phyloP scores from a whole-genome alignment of 306 rosid species.

The Quercus rubra region DNA sequence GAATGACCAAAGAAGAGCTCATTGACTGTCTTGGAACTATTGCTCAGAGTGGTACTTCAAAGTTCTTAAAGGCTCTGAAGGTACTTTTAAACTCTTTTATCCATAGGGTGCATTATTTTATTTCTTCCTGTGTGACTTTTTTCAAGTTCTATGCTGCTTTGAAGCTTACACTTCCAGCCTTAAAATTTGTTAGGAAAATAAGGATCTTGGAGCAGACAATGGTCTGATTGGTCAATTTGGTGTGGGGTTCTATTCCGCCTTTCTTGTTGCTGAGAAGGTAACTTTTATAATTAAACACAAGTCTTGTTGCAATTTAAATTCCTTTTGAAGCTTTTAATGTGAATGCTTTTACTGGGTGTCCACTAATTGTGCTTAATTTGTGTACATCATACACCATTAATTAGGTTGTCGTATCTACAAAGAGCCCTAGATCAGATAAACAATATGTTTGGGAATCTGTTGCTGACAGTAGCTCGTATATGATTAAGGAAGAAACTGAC shows the following conservation, averaged over 20 bases:
- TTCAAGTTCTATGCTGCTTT: not conserved
- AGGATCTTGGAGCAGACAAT: slow-evolving; percentile 88
- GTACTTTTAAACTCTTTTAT: slow-evolving; percentile 21
- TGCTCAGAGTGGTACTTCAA: slow-evolving; percentile 99
- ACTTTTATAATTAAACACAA: slow-evolving; percentile 10
- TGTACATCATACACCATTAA: slow-evolving; percentile 32
- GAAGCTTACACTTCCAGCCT: not conserved
- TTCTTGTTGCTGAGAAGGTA: slow-evolving; percentile 95
- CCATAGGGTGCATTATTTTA: not conserved
- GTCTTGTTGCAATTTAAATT: not conserved
- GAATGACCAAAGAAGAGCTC: slow-evolving; percentile 93
- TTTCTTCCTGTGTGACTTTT: not conserved
- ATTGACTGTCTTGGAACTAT: slow-evolving; percentile 98
- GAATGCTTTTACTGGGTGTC: not conserved
- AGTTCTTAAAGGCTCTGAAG: slow-evolving; percentile 89
- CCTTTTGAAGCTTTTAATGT: not conserved
- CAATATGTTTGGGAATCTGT: slow-evolving; percentile 87
- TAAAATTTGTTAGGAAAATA: slow-evolving; percentile 59
- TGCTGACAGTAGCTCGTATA: slow-evolving; percentile 88
- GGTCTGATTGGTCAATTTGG: slow-evolving; percentile 96
- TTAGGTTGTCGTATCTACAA: slow-evolving; percentile 91
- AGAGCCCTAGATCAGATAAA: slow-evolving; percentile 91
- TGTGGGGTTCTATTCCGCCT: slow-evolving; percentile 96
- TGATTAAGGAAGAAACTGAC: slow-evolving; percentile 88
- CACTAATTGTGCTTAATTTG: slow-evolving; percentile 25